Conservation (phyloP, 768 basidiomycete species). For the Boletus subparvulus region DNA sequence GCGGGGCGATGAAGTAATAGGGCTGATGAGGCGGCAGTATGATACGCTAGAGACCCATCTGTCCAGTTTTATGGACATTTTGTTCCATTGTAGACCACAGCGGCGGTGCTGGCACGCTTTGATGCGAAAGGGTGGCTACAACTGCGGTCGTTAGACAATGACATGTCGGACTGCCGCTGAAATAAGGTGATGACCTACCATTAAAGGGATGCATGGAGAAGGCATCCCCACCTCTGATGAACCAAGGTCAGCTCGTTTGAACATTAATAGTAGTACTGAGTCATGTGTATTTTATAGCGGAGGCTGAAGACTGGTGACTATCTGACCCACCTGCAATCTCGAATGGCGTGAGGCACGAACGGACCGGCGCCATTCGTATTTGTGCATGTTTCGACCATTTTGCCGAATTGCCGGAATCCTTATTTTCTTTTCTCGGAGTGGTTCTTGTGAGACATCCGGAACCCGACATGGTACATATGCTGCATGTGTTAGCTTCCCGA, state of each 20-base stretch:
- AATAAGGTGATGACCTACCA: neutral
- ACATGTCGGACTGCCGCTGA: neutral
- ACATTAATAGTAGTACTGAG: neutral
- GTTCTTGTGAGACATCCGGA: constrained; percentile 16
- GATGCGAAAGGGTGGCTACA: constrained; percentile 1
- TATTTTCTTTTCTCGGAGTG: neutral
- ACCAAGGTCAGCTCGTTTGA: neutral
- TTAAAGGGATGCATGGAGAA: neutral
- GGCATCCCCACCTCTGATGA: neutral
- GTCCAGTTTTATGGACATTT: constrained; percentile 1
- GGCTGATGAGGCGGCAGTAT: neutral
- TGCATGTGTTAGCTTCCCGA: constrained; percentile 18
- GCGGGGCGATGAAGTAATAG: neutral
- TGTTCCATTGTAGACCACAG: constrained; percentile 9
- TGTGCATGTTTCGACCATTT: constrained; percentile 4
- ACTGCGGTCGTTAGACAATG: neutral
- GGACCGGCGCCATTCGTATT: neutral
- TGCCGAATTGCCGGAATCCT: neutral
- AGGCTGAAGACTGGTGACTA: neutral
- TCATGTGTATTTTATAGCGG: neutral
- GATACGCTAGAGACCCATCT: neutral
- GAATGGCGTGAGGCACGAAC: neutral
- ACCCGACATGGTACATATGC: constrained; percentile 26
- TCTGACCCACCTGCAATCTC: neutral
- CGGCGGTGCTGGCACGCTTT: constrained; percentile 4